phyloP scores from a whole-genome alignment of 2,329 filamentous ascomycete genomes.

The Clonostachys sp. region DNA sequence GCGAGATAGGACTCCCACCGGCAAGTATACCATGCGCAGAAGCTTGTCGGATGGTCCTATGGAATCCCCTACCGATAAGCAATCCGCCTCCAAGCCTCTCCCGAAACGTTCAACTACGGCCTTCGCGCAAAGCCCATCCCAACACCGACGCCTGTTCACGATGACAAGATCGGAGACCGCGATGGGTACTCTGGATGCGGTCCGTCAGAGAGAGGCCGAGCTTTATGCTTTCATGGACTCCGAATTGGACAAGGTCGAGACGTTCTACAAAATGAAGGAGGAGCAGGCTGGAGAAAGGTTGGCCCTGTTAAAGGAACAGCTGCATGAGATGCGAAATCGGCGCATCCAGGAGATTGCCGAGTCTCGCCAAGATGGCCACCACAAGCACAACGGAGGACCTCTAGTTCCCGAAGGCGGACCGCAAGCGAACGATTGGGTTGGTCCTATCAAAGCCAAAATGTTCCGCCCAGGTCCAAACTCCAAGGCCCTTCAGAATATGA shows the following conservation, averaged over 20 bases:
- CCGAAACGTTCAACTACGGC: conserved; percentile 6
- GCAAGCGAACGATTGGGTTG: conserved; percentile 33
- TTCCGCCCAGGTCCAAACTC: conserved; percentile 57
- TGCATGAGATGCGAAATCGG: conserved; percentile 88
- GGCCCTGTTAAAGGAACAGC: conserved; percentile 68
- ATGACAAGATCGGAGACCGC: conserved; percentile 33
- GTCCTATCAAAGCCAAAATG: conserved; percentile 48
- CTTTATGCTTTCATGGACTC: conserved; percentile 82
- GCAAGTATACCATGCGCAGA: conserved; percentile 16
- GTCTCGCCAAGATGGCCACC: not conserved
- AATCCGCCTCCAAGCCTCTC: conserved; percentile 2
- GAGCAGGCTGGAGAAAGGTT: conserved; percentile 75
- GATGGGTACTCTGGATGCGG: conserved; percentile 47
- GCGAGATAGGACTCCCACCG: too few species aligned
- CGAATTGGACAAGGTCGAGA: conserved; percentile 87
- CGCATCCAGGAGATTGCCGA: conserved; percentile 67
- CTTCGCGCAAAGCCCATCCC: conserved; percentile 16
- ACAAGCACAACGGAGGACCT: not conserved
- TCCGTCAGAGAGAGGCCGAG: conserved; percentile 72
- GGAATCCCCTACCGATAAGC: conserved; percentile 6
- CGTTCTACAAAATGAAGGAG: conserved; percentile 86
- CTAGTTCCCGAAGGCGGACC: not conserved
- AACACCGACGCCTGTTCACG: conserved; percentile 27
- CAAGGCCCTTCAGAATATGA: conserved; percentile 52
- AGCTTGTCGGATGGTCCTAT: conserved; percentile 24